Conservation (phyloP, 192 early-diverging fungal genomes). For the Backusella australiensis region DNA sequence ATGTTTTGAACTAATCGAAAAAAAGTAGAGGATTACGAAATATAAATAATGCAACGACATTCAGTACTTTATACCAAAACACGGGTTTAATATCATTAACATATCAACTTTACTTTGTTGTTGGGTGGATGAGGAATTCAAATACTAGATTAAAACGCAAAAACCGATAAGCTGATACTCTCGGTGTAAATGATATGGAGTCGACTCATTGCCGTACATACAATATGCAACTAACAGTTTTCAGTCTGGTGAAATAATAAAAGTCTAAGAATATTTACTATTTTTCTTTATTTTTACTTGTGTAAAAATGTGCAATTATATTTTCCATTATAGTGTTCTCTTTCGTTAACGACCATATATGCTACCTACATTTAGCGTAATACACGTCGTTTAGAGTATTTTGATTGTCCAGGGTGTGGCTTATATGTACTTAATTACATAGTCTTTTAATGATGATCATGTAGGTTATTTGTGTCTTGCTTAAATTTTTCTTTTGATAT, state of each 20-base stretch:
- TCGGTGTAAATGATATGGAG: neutral
- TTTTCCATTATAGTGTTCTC: neutral
- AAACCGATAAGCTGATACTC: neutral
- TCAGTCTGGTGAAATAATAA: neutral
- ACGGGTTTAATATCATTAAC: neutral
- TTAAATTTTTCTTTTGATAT: no score
- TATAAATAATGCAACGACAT: no score
- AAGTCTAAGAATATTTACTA: neutral
- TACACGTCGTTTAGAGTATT: no score
- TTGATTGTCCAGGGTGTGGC: no score
- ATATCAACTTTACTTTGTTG: neutral
- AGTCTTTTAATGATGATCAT: no score
- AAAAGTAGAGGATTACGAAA: no score
- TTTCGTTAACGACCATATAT: no score
- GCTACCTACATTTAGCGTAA: no score
- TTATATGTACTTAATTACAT: no score
- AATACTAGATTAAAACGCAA: neutral
- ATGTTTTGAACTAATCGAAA: no score
- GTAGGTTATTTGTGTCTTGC: no score
- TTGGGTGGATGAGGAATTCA: neutral
- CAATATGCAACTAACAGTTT: neutral
- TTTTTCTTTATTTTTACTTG: neutral
- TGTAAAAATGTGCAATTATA: neutral
- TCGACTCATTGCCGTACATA: neutral
- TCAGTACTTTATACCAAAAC: neutral